Evolutionary conservation across 805 yeast genomes (phyloP), one percentile per base, ranked within the genome.

Genomic region (Ogataea ramenticola): DNA sequence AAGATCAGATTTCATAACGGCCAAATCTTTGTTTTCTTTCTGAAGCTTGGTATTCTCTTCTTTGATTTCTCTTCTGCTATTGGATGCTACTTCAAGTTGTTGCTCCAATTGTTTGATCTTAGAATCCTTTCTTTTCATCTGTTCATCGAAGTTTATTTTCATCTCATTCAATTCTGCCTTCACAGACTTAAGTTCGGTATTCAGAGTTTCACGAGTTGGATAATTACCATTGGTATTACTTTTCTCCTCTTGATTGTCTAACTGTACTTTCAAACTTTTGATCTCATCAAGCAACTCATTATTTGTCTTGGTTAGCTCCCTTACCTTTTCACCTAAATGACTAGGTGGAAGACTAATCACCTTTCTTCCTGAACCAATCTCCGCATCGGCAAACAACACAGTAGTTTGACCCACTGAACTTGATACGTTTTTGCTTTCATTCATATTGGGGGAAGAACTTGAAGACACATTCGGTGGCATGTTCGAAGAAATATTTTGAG

Each of bases 1-100:
- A 20, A 86, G 61, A 50, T 84, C 89, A 27, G 72, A 67, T 55
- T 83, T 84, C 69, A 79, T 71, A 5, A 56, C 46, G 41, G 55
- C 58, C 44, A 68, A 47, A 42, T 64, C 61, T 41, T 50, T 46
- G 33, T 46, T 46, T 22, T 48, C 49, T 8, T 42, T 36, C 43
- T 50, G 36, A 9, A 54, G 46, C 30, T 35, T 47, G 34, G 60
- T 63, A 32, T 60, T 56, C 17, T 58, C 51, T 36, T 54, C 57
- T 31, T 51, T 51, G 24, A 49, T 49, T 17, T 51, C 46, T 12
- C 55, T 20, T 19, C 53, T 55, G 12, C 46, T 46, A 15, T 38
- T 43, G 40, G 43, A 48, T 46, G 42, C 7, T 2, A 12, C 21
- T 24, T 43, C 44, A 37, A 42, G 5, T 15, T 32, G 39, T 4